Base-by-base conservation (phyloP, 352 stramenopile genomes). In the Phytophthora tentaculata region DNA sequence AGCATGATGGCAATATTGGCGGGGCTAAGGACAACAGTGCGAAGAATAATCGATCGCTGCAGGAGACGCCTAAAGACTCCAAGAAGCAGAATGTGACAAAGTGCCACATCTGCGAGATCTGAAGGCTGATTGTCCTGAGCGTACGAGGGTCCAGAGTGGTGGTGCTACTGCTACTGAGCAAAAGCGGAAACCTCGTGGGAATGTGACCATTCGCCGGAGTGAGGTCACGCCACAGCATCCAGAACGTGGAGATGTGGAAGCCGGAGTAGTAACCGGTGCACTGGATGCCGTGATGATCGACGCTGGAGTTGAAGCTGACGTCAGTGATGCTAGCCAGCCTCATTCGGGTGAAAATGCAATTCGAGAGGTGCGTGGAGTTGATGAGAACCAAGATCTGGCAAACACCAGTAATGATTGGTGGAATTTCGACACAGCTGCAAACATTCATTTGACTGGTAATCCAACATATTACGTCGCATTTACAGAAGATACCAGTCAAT, bases 71-170 rank as follows among this genome's bases (percentile, higher is more conserved):
- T 9, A 50, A 45, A 14, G 45, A 43, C n/a, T 39, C 20, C 10
- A 24, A 56, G 45, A 56, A 51, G 35, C 56, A 56, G 22, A 49
- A 32, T 23, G 2, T 23, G 32, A 51, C 20, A 20, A 50, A 64
- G 22, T 57, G 57, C 16, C 55, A 32, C 22, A 43, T 64, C 7
- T 50, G 45, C 26, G 57, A 51, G 3, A 65, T 22, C 16, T 65
- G 0, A 23, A 14, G 5, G 12, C 14, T 24, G 37, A 65, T 43
- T 65, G 58, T 43, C 58, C 58, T 45, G 17, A 52, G 6, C 23
- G 24, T 23, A 8, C n/a, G n/a, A 41, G 28, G 6, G 8, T 7
- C 19, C 14, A 22, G 20, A 20, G 19, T 9, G 22, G 7, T 12
- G 57, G 10, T 12, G 56, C 47, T 44, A 57, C 49, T 52, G 35